These are phyloP conservation scores for Eucalyptus sp. DNA, from an alignment of 345 rosid species.

Conservation along the genomic window DNA sequence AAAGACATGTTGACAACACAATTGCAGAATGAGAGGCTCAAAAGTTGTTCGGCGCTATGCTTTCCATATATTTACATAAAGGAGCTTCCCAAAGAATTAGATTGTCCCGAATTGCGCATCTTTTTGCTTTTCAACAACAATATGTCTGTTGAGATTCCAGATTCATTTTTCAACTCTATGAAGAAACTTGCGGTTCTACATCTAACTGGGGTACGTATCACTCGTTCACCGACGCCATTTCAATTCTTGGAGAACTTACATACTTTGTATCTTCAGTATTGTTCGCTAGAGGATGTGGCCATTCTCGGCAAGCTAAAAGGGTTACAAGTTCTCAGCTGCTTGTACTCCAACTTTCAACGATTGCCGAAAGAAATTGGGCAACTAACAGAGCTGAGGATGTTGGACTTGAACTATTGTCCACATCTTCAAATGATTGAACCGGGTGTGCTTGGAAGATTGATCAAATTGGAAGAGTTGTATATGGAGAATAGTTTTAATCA, in stretches of 20 bases:
- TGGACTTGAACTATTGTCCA: rapidly evolving
- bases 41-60: background rate
- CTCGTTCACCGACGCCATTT: rapidly evolving
- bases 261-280: rapidly evolving
- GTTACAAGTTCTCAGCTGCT: background rate
- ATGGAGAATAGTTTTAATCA: background rate
- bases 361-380: background rate
- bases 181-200: rapidly evolving
- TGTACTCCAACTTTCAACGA: rapidly evolving
- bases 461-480: background rate
- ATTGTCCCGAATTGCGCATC: rapidly evolving
- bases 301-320: background rate
- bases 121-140: rapidly evolving
- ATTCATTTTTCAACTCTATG: background rate
- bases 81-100: background rate
- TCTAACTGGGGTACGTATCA: rapidly evolving
- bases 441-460: background rate
- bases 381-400: background rate
- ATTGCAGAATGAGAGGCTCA: background rate
- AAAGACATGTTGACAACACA: rapidly evolving
- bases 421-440: rapidly evolving
- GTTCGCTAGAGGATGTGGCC: background rate
- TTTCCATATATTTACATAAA: rapidly evolving
- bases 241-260: background rate
- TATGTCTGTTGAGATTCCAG: rapidly evolving